Conservation (phyloP, 2,329 filamentous ascomycete genomes). For the Diplodia scrobiculata region DNA sequence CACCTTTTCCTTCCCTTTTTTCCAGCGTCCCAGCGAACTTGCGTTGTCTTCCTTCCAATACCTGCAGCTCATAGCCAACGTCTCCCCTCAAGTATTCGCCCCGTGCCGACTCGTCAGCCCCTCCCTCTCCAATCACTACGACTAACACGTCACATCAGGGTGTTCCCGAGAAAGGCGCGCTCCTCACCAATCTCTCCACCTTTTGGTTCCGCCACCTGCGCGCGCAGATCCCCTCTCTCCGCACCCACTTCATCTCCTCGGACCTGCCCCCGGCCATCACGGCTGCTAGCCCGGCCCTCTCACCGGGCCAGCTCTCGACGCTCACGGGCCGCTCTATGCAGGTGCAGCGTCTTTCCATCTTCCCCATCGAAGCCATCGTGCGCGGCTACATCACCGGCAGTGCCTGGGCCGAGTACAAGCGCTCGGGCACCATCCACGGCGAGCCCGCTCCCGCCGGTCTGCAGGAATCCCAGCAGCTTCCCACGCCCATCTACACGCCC, state of each 20-base stretch:
- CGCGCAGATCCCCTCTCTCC: slow-evolving; percentile 58
- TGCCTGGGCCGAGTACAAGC: slow-evolving; percentile 77
- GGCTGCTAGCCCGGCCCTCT: slow-evolving; percentile 23
- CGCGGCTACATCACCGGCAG: slow-evolving; percentile 86
- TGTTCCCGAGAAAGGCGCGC: slow-evolving; percentile 66
- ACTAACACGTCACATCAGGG: slow-evolving; percentile 47
- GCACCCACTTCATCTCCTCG: slow-evolving; percentile 65
- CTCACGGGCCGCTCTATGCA: slow-evolving; percentile 69
- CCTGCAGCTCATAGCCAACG: background rate
- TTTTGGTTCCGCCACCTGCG: slow-evolving; percentile 69
- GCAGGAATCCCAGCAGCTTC: slow-evolving; percentile 69
- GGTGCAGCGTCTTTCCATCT: slow-evolving; percentile 70
- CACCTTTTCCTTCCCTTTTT: background rate
- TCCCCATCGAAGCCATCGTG: slow-evolving; percentile 83
- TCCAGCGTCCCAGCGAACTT: background rate
- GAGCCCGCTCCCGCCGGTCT: slow-evolving; percentile 69
- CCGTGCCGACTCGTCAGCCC: background rate
- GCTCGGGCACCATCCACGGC: slow-evolving; percentile 76
- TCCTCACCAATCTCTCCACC: slow-evolving; percentile 67
- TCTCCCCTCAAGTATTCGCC: background rate
- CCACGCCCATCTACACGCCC: slow-evolving; percentile 72
- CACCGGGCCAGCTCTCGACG: slow-evolving; percentile 48
- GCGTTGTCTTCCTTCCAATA: background rate
- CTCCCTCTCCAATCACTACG: background rate
- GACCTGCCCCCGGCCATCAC: slow-evolving; percentile 57